These are phyloP conservation scores for Elsinoe fawcettii DNA, from an alignment of 2,329 filamentous ascomycete species.

Conservation along the genomic window DNA sequence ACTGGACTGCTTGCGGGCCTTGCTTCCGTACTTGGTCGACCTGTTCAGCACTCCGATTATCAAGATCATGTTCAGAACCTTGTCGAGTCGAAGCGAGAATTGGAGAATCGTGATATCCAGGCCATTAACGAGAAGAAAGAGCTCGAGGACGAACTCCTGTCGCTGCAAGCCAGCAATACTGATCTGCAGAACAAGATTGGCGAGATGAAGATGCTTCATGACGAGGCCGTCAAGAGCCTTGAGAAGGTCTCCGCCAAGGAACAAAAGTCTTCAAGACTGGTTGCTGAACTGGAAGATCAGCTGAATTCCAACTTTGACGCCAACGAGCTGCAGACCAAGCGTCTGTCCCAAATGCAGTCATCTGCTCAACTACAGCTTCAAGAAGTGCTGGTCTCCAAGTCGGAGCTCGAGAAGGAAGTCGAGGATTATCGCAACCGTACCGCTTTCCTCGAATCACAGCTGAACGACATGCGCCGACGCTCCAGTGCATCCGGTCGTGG, in stretches of 20 bases:
- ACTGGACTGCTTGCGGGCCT: constrained; percentile 55
- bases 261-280: constrained; percentile 82
- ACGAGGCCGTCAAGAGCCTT: constrained; percentile 51
- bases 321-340: constrained; percentile 75
- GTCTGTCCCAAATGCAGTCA: constrained; percentile 61
- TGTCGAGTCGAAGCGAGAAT: constrained; percentile 39
- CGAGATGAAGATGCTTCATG: constrained; percentile 42
- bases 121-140: constrained; percentile 36
- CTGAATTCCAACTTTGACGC: constrained; percentile 92
- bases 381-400: constrained; percentile 33
- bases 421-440: constrained; percentile 74
- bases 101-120: constrained; percentile 36
- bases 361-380: constrained; percentile 39
- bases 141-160: constrained; percentile 37
- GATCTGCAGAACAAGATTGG: constrained; percentile 38
- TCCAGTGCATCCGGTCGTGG: constrained; percentile 27
- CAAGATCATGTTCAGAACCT: constrained; percentile 37
- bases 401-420: constrained; percentile 51
- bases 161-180: constrained; percentile 31
- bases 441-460: constrained; percentile 63
- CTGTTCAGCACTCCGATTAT: constrained; percentile 40
- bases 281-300: constrained; percentile 95
- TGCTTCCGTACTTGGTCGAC: constrained; percentile 57
- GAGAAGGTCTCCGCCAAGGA: constrained; percentile 56
- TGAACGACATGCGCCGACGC: constrained; percentile 43